These are phyloP conservation scores for Nymphaea colorata DNA, from an alignment of 164 flowering plant genomes.

Conservation along the genomic window DNA sequence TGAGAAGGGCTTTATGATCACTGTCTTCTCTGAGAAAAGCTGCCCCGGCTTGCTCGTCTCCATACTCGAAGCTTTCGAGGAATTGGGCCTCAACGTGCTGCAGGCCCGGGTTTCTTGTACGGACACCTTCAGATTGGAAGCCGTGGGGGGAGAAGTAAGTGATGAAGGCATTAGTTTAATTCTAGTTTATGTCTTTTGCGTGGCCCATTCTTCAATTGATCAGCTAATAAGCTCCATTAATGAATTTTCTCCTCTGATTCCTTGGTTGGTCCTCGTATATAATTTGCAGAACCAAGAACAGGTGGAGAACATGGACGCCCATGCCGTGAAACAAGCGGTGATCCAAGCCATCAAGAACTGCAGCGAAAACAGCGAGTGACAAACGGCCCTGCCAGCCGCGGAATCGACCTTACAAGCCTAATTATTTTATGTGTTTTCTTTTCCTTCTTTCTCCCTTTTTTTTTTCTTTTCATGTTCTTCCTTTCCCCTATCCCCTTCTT, in stretches of 20 bases:
- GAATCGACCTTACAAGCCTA: too few species aligned
- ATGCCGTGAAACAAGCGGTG: conserved; percentile 48
- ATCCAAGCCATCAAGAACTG: conserved; percentile 49
- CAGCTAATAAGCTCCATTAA: too few species aligned
- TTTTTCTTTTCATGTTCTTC: neutral
- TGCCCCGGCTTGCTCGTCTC: conserved; percentile 61
- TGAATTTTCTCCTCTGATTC: too few species aligned
- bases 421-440: too few species aligned
- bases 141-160: conserved; percentile 64
- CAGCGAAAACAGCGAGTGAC: conserved; percentile 18
- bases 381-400: neutral
- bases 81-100: conserved; percentile 56
- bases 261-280: too few species aligned
- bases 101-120: conserved; percentile 73
- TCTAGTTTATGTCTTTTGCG: too few species aligned
- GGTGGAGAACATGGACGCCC: conserved; percentile 42
- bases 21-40: conserved; percentile 41
- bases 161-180: neutral
- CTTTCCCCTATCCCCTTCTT: neutral
- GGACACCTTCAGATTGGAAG: conserved; percentile 55
- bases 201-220: too few species aligned
- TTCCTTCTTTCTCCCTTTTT: too few species aligned
- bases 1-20: conserved; percentile 57
- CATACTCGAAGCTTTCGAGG: conserved; percentile 68
- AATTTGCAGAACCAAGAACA: conserved; percentile 2